phyloP scores from a whole-genome alignment of 1,284 basidiomycete genomes.

The Melampsora americana region DNA sequence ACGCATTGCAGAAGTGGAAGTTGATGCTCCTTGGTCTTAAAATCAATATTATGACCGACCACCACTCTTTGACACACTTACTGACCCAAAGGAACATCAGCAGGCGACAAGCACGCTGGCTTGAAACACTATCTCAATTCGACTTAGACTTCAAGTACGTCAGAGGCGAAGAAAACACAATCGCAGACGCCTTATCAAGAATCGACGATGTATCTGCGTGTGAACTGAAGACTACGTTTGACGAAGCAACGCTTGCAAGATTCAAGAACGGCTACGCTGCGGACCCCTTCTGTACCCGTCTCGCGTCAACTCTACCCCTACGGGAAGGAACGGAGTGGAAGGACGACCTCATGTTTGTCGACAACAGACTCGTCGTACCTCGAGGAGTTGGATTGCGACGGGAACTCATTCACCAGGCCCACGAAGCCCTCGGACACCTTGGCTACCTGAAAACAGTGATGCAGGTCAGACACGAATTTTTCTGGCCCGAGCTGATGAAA shows the following conservation, averaged over 20 bases:
- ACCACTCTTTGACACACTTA: too few species aligned
- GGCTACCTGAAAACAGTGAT: neutral
- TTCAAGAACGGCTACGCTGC: slow-evolving; percentile 48
- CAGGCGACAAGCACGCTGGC: too few species aligned
- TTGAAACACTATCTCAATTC: neutral
- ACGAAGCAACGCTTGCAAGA: slow-evolving; percentile 54
- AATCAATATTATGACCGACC: too few species aligned
- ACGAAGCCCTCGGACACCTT: neutral
- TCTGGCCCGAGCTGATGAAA: neutral
- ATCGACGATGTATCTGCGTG: slow-evolving; percentile 58
- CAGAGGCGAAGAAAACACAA: slow-evolving; percentile 3
- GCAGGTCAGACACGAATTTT: neutral
- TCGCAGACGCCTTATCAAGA: too few species aligned
- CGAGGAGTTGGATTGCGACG: neutral
- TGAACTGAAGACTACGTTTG: slow-evolving; percentile 47
- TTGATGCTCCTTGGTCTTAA: too few species aligned
- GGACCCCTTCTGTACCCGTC: neutral
- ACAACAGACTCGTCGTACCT: neutral
- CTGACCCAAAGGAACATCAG: too few species aligned
- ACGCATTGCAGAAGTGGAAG: slow-evolving; percentile 1
- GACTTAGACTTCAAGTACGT: neutral
- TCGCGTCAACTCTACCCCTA: neutral
- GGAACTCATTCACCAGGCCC: neutral
- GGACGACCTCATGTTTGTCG: neutral
- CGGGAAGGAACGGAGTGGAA: neutral